These are phyloP conservation scores for Musa beccarii DNA, from an alignment of 176 grass and related monocot species.

Conservation along the genomic window DNA sequence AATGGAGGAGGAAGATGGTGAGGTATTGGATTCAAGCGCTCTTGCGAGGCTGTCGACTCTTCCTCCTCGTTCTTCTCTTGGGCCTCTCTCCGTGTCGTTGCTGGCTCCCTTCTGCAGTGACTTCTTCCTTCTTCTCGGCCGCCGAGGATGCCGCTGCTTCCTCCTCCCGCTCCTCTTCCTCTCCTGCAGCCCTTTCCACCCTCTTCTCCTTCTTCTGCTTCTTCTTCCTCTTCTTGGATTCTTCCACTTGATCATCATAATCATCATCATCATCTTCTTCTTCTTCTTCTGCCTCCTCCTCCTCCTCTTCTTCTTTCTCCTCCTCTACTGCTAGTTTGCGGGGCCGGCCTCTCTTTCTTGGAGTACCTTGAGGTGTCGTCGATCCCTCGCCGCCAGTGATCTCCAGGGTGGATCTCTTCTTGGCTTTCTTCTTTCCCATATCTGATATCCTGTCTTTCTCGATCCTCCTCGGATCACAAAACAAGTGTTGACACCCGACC, in stretches of 20 bases:
- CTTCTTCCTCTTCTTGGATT: not conserved
- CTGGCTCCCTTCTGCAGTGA: not conserved
- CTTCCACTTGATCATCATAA: not conserved
- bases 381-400: not conserved
- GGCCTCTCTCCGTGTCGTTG: not conserved
- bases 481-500: no score
- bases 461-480: not conserved
- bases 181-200: no score
- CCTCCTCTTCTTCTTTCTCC: not conserved
- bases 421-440: conserved; percentile 3
- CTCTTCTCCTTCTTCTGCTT: not conserved
- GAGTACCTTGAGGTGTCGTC: not conserved
- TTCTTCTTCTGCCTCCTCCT: not conserved
- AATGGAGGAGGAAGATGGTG: not conserved
- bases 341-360: conserved; percentile 7
- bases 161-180: no score
- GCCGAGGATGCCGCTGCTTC: no score
- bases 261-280: not conserved
- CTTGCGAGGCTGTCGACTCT: conserved; percentile 10
- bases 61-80: not conserved
- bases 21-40: not conserved
- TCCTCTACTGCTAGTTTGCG: not conserved
- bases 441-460: not conserved
- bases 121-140: not conserved
- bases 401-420: not conserved